Conservation (phyloP, 192 early-diverging fungal genomes). For the Backusella liffmaniae region DNA sequence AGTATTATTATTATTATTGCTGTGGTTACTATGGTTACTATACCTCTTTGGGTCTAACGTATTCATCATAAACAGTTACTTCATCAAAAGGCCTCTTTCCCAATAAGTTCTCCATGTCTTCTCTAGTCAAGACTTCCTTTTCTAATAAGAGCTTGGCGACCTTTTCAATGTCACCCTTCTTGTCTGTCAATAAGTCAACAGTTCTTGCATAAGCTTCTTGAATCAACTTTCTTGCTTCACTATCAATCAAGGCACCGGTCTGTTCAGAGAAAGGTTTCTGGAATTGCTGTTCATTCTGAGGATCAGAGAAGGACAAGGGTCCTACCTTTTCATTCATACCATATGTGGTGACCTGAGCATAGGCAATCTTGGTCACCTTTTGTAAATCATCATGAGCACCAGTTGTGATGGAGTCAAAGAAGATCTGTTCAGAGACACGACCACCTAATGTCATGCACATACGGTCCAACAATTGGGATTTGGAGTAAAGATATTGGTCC, state of each 20-base stretch:
- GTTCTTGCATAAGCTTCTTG: slow-evolving; percentile 82
- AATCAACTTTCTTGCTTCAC: slow-evolving; percentile 88
- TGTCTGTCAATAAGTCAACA: slow-evolving; percentile 77
- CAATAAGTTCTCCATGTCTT: slow-evolving; percentile 91
- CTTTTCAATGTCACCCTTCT: slow-evolving; percentile 85
- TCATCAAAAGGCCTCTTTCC: slow-evolving; percentile 84
- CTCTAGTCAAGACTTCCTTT: slow-evolving; percentile 95
- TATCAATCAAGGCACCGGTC: slow-evolving; percentile 92
- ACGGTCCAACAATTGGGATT: slow-evolving; percentile 85
- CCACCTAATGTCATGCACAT: slow-evolving; percentile 91
- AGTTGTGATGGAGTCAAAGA: slow-evolving; percentile 93
- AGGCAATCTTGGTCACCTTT: slow-evolving; percentile 97
- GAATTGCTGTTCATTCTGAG: slow-evolving; percentile 75
- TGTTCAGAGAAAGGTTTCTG: slow-evolving; percentile 96
- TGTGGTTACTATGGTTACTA: background rate
- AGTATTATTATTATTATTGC: background rate
- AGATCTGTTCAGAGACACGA: slow-evolving; percentile 87
- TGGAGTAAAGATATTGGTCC: slow-evolving; percentile 95
- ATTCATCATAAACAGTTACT: slow-evolving; percentile 69
- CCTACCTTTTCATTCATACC: slow-evolving; percentile 93
- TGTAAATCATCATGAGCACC: slow-evolving; percentile 98
- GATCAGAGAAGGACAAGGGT: slow-evolving; percentile 77
- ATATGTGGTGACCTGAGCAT: slow-evolving; percentile 91
- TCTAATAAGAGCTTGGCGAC: slow-evolving; percentile 89
- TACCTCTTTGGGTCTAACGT: slow-evolving; percentile 41